Percentiles rank a stretch among this genome's conserved stretches.
phyloP scores from a whole-genome alignment of 345 rosid species.

The Draba incana region DNA sequence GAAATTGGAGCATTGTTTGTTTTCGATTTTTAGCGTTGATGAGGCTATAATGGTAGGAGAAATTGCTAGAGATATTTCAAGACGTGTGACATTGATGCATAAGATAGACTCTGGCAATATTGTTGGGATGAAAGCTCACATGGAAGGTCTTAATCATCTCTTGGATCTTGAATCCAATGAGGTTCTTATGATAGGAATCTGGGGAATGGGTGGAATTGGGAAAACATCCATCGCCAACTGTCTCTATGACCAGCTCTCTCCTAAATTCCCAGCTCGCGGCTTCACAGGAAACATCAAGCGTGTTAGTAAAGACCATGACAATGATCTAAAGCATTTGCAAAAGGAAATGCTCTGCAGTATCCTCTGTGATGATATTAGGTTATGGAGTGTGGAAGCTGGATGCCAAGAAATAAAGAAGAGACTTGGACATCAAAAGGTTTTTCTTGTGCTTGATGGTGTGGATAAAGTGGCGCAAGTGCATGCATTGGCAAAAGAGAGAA shows the following conservation, averaged over 20 bases:
- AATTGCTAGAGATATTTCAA: conserved; percentile 5
- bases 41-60: conserved; percentile 26
- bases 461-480: neutral
- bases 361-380: no score
- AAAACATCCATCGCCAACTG: conserved; percentile 42
- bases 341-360: no score
- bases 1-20: no score
- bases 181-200: neutral
- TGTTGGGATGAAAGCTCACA: conserved; percentile 28
- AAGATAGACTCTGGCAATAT: neutral
- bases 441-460: conserved; percentile 11
- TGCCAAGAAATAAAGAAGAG: neutral
- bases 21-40: no score
- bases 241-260: conserved; percentile 15
- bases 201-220: conserved; percentile 43
- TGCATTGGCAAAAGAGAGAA: neutral
- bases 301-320: no score
- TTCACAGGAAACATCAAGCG: no score
- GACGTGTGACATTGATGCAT: neutral
- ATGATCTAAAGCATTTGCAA: no score
- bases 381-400: no score
- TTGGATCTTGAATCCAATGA: neutral
- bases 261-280: conserved; percentile 14
- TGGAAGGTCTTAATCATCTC: neutral
- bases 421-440: neutral